A percentile compares a stretch with the other conserved stretches of the same genome.
Conservation (phyloP, 441 rosid genomes). For the Brassica balearica region DNA sequence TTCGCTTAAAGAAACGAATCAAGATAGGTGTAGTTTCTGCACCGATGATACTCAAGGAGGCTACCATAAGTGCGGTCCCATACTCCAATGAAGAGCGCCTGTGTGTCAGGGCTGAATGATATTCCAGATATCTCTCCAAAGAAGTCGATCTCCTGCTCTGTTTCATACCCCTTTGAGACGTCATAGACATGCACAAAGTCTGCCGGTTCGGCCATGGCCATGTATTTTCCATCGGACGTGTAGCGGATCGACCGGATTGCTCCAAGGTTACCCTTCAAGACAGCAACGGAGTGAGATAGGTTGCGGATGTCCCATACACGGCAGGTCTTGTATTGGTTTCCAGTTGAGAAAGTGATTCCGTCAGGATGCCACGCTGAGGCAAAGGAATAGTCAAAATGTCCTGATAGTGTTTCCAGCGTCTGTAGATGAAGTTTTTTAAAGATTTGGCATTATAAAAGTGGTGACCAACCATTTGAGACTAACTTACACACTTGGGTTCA, state of each 20-base stretch:
- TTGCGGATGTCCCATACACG: constrained; percentile 65
- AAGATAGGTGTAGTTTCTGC: constrained; percentile 59
- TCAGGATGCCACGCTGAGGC: constrained; percentile 74
- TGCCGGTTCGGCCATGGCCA: constrained; percentile 75
- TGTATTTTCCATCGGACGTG: constrained; percentile 59
- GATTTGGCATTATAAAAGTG: constrained; percentile 5
- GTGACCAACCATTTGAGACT: constrained; percentile 12
- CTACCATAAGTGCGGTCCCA: constrained; percentile 73
- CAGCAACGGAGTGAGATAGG: constrained; percentile 56
- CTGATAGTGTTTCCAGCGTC: constrained; percentile 46
- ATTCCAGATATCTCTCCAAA: constrained; percentile 75
- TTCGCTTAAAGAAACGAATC: constrained; percentile 51
- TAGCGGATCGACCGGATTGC: constrained; percentile 68
- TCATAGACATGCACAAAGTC: constrained; percentile 70
- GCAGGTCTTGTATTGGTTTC: constrained; percentile 76
- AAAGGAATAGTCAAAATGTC: constrained; percentile 68
- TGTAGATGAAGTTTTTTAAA: constrained; percentile 18
- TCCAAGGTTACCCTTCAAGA: constrained; percentile 67
- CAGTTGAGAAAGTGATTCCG: constrained; percentile 66
- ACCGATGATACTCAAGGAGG: constrained; percentile 62
- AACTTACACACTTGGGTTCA: constrained; percentile 10
- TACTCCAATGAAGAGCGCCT: constrained; percentile 67
- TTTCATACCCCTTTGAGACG: constrained; percentile 56
- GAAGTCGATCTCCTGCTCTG: constrained; percentile 66
- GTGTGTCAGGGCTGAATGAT: constrained; percentile 67